Evolutionary conservation across 305 asterid species (phyloP).

Genomic region (Fraxinus xanthoxyloides): DNA sequence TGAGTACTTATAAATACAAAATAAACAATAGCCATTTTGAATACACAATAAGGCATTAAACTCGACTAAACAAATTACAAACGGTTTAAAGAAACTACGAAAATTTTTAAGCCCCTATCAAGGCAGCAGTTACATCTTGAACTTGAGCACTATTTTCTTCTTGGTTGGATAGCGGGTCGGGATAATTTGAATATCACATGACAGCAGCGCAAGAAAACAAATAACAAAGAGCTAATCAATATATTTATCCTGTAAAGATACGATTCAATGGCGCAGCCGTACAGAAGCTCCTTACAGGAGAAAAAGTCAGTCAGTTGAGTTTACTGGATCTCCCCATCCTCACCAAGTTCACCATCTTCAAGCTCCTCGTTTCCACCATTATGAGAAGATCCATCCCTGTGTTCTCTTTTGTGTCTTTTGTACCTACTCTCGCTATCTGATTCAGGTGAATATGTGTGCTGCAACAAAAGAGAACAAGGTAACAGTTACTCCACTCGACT

Average conservation of each 20-base stretch:
- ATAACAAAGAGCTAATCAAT: neutral
- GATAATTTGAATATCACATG: neutral
- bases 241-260: neutral
- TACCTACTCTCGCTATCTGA: conserved; percentile 86
- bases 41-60: neutral
- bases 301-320: neutral
- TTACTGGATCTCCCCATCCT: conserved; percentile 93
- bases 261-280: neutral
- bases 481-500: conserved; percentile 11
- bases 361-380: conserved; percentile 77
- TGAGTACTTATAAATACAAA: neutral
- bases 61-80: neutral
- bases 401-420: conserved; percentile 68
- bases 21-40: neutral
- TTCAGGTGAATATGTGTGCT: conserved; percentile 88
- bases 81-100: neutral
- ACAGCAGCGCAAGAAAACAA: neutral
- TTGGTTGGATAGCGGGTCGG: neutral
- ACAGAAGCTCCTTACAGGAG: neutral
- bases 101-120: neutral
- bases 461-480: conserved; percentile 25
- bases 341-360: conserved; percentile 98
- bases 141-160: neutral
- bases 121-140: neutral
- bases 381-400: conserved; percentile 59